Evolutionary conservation across 2,329 filamentous ascomycete genomes (phyloP), one percentile per base, ranked within the genome.

Genomic region (Paraconiothyrium sp.): DNA sequence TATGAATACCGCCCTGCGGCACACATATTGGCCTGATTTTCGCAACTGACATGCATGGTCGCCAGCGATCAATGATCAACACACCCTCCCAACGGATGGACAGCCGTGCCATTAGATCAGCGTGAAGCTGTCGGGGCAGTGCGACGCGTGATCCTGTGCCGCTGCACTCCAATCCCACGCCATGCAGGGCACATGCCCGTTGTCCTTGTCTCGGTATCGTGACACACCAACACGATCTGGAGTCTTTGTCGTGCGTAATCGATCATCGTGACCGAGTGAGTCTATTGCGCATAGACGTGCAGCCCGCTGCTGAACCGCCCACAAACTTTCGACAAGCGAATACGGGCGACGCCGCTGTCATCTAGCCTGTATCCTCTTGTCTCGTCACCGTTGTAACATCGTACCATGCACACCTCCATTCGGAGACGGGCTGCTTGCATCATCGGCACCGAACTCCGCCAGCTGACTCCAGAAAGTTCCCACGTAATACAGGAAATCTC

Each of bases 1-100:
- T 44, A 54, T 44, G 51, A 54, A 44, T 54, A 54, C 14, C 51
- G 37, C n/a, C 22, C 24, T 44, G 51, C 34, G 51, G 39, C 51
- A 54, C 51, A 34, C 11, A 11, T n/a, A 20, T n/a, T 44, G 49
- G 35, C n/a, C 35, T 39, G 43, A 34, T 50, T 14, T 50, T 34
- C 48, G 8, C 43, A 46, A 20, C 20, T 44, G 22, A 10, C 37
- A 30, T 27, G 51, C 51, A 54, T 54, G 22, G 39, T 43, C 3
- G 51, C 32, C 6, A 32, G 48, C 48, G 30, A 35, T 51, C 48
- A 51, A 43, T 43, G 51, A 43, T 54, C 50, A 41, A 43, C 51
- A 44, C 37, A 43, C 39, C 13, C 30, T 37, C 22, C 37, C 43
- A 24, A 24, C 43, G 30, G 30, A 34, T 10, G 27, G 13, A 32